Evolutionary conservation across 2,329 filamentous ascomycete species (phyloP), one percentile per base, ranked within the genome.

Genomic region (Talaromyces sp.): DNA sequence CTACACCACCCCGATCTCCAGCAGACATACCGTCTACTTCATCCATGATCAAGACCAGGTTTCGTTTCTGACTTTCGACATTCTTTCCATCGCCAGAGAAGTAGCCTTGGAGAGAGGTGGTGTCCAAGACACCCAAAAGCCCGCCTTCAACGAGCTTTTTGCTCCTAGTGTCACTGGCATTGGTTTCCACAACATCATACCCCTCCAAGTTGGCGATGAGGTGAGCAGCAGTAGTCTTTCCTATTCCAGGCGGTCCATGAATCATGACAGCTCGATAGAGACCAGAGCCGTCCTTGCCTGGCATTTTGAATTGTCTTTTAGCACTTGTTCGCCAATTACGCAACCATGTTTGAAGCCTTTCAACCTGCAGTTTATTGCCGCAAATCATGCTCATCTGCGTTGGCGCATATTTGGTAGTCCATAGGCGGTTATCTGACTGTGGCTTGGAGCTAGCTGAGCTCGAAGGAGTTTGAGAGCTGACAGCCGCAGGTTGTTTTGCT

Each of bases 1-100:
- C 95, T 55, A 99, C 95, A 75, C 95, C 95, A 67, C 95, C 95
- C 64, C 95, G 89, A 73, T 99, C 95, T 72, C 95, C 95, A 40
- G 92, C 93, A 64, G 94, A 98, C 95, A 99, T 98, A 58, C 95
- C 95, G 70, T 99, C 95, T 4, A 99, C 95, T 77, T 99, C 95
- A 69, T 99, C 95, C 95, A 99, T 98, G 77, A 99, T 92, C 56
- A 99, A 80, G 5, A 97, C 91, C 36, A 98, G 87, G 68, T 97
- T 97, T 81, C 96, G 96, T 81, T 95, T 98, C 16, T 83, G 82
- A 4, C 81, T 78, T 52, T 97, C 89, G 3, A 96, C 87, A 61
- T 88, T 85, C 76, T 95, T 91, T 28, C 90, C 90, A 61, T 93
- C 90, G 2, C 87, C 87, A 6, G 92, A 87, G 74, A 98, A 99